Evolutionary conservation across 2,329 filamentous ascomycete species (phyloP).

Genomic region (Calonectria hongkongensis): DNA sequence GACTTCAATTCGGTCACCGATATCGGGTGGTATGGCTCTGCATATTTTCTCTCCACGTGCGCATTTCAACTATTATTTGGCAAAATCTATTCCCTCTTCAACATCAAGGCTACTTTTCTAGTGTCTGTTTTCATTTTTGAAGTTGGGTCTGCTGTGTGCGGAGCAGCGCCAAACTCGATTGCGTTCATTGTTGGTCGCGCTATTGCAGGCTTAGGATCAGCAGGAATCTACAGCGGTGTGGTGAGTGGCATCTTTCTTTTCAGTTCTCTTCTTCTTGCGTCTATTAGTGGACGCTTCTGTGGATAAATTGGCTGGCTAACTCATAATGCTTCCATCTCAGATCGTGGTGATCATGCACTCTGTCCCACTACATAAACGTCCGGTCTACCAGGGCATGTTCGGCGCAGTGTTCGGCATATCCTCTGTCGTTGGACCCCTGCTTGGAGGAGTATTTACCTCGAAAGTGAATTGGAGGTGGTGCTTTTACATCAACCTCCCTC

Average conservation of each 20-base stretch:
- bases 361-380: constrained; percentile 63
- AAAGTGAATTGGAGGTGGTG: constrained; percentile 33
- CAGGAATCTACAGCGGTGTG: constrained; percentile 71
- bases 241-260: constrained; percentile 17
- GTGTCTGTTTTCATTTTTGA: constrained; percentile 52
- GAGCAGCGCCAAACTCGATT: constrained; percentile 59
- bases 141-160: constrained; percentile 58
- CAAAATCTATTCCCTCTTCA: constrained; percentile 65
- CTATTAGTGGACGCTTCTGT: no score
- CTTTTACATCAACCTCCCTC: constrained; percentile 34
- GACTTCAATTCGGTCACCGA: constrained; percentile 56
- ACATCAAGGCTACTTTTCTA: constrained; percentile 52
- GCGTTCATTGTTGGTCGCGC: constrained; percentile 71
- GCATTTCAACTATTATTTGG: constrained; percentile 62
- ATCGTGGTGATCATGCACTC: constrained; percentile 47
- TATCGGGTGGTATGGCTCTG: constrained; percentile 58
- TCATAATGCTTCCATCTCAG: background rate
- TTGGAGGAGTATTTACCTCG: constrained; percentile 23
- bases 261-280: no score
- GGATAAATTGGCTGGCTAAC: constrained; percentile 65
- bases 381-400: constrained; percentile 37
- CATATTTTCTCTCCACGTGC: constrained; percentile 62
- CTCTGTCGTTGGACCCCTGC: constrained; percentile 8
- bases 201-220: constrained; percentile 70
- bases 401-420: constrained; percentile 27